Conservation (phyloP, 257 asterid species). For the Ajuga chamaepitys region DNA sequence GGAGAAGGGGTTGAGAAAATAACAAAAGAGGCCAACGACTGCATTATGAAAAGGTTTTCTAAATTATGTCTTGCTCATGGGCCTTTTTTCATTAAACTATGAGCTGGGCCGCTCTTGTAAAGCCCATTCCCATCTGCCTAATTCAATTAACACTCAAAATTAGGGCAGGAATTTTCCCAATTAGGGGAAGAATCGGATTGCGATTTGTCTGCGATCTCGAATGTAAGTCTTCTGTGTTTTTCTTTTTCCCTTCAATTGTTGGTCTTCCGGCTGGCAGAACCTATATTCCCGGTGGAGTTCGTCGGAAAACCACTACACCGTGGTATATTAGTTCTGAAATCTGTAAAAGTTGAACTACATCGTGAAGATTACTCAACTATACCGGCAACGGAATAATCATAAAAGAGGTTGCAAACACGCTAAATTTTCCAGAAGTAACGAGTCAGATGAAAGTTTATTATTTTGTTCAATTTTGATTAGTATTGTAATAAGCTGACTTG, state of each 20-base stretch:
- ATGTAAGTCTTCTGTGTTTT: neutral
- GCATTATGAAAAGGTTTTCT: no score
- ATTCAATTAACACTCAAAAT: neutral
- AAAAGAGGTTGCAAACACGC: neutral
- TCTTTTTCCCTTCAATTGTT: neutral
- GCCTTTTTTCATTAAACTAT: neutral
- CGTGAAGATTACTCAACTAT: neutral
- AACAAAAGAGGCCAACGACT: no score
- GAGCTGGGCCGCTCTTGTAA: neutral
- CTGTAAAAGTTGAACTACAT: neutral
- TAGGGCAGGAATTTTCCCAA: neutral
- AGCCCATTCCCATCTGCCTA: neutral
- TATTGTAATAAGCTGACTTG: neutral
- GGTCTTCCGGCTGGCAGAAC: neutral
- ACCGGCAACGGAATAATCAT: neutral
- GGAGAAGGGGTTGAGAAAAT: no score
- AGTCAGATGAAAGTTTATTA: neutral
- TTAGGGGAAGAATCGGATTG: neutral
- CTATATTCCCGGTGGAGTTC: neutral
- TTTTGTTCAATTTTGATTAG: neutral
- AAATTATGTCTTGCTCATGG: no score
- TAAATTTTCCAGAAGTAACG: neutral
- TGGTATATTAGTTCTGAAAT: neutral
- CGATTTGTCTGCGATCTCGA: neutral
- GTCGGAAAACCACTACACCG: neutral